Evolutionary conservation across 305 asterid species (phyloP), one percentile per base, ranked within the genome.

Genomic region (Fraxinus platypoda): DNA sequence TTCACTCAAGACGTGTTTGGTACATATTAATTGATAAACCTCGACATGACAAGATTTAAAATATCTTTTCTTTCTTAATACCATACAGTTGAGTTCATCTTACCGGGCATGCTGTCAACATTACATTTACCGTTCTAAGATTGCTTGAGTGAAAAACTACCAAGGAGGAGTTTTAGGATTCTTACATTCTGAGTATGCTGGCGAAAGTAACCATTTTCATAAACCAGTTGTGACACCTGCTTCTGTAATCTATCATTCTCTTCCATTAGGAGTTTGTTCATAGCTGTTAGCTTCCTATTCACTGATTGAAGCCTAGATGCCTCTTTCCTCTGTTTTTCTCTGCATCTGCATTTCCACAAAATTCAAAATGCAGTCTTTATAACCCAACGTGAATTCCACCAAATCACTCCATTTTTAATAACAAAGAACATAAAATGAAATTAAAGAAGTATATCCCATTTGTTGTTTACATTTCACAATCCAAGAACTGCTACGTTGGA

Each of bases 221-320:
- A 89, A 52, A 89, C 92, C 70, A 89, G 83, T 5, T 89, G 91
- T 12, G 92, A 88, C 41, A 88, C 91, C 84, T 89, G 92, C 87
- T 89, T 89, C 88, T 89, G 91, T 79, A 89, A 84, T 81, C 91
- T 85, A 73, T 89, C 92, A 79, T 89, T 89, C 71, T 89, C 92
- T 73, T 89, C 92, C 91, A 89, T 86, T 77, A 89, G 80, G n/a
- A 89, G 89, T 83, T 89, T 89, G 87, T 89, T 89, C 92, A 89
- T 89, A 9, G 92, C 91, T n/a, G 91, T 77, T 79, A 89, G 87
- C 88, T 89, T 89, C 87, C 92, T 83, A 81, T 89, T 89, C 78
- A 89, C 92, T 3, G 87, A 74, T 81, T 89, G 92, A 73, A 89
- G 91, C 64, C 92, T 84, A 12, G 90, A 89, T 3, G 92, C 85